phyloP scores from a whole-genome alignment of 805 yeast genomes.

The Kodamaea neixiangensis region DNA sequence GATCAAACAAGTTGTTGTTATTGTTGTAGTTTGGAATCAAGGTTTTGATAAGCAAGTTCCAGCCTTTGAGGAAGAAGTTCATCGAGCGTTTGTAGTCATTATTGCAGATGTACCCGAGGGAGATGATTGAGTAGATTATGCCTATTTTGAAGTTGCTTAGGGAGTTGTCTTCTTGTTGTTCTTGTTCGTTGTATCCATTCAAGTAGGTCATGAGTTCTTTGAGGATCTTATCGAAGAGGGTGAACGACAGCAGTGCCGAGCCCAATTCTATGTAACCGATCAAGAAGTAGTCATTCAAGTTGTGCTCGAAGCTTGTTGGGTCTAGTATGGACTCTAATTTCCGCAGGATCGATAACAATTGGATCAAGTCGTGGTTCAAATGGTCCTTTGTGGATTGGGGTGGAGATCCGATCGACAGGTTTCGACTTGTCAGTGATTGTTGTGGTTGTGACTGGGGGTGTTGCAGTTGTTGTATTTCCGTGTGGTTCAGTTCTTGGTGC shows the following conservation, averaged over 20 bases:
- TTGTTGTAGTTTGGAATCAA: slow-evolving; percentile 36
- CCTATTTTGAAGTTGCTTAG: slow-evolving; percentile 38
- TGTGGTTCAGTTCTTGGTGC: background rate
- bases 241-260: slow-evolving; percentile 13
- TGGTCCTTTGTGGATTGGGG: slow-evolving; percentile 1
- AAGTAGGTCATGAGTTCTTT: slow-evolving; percentile 25
- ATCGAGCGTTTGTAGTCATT: slow-evolving; percentile 33
- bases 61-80: slow-evolving; percentile 43
- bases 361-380: slow-evolving; percentile 24
- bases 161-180: slow-evolving; percentile 14
- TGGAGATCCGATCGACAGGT: background rate
- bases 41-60: slow-evolving; percentile 43
- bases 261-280: slow-evolving; percentile 31
- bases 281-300: slow-evolving; percentile 30
- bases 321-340: slow-evolving; percentile 24
- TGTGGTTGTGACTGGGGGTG: background rate
- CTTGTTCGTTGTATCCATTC: slow-evolving; percentile 17
- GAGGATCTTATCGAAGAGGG: slow-evolving; percentile 22
- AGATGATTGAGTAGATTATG: slow-evolving; percentile 44
- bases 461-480: background rate
- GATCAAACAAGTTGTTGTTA: slow-evolving; percentile 27
- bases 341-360: slow-evolving; percentile 30
- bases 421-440: background rate
- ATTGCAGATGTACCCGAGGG: slow-evolving; percentile 42
- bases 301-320: slow-evolving; percentile 11